Evolutionary conservation across 2,329 filamentous ascomycete species (phyloP), one percentile per base, ranked within the genome.

Genomic region (Venturia aucupariae): DNA sequence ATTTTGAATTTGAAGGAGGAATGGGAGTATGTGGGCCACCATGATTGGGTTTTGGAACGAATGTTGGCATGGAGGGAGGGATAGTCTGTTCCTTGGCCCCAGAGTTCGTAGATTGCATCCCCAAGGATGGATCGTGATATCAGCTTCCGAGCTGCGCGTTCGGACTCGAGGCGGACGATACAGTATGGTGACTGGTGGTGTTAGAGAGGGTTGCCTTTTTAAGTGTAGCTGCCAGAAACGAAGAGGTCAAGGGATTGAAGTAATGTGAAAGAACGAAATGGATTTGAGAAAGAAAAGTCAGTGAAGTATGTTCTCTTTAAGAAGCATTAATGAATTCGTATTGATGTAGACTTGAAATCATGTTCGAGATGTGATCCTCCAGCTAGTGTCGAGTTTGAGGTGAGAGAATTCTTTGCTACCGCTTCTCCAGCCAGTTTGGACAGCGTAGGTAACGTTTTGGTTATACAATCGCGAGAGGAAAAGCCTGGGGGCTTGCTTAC

Each of bases 61-160:
- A 96, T 81, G 64, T 85, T 82, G 57, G 78, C 76, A 72, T 96
- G 90, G 2, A 97, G 81, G 55, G 82, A 79, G 2, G 85, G 78
- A 70, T 95, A 87, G 57, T 81, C 86, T 13, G 77, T 71, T 17
- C 89, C 92, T 42, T 80, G 78, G 22, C 89, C 93, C 93, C 94
- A 97, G 67, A 97, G 84, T 73, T 95, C 91, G 78, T 94, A 90
- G 68, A 97, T 89, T 57, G 85, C 86, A 76, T 92, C 90, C 30
- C 86, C 85, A 61, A 97, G 82, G 68, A 97, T 89, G 59, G 90
- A 91, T 67, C 93, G 88, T 61, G 81, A 79, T 60, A 95, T 82
- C 27, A 97, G 81, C 10, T 78, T 78, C 61, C 80, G 80, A 7
- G 92, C 92, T 27, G 85, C 84, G 27, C 81, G 79, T 51, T 89